Conservation (phyloP, 78 protist species). For the Guillardia theta region DNA sequence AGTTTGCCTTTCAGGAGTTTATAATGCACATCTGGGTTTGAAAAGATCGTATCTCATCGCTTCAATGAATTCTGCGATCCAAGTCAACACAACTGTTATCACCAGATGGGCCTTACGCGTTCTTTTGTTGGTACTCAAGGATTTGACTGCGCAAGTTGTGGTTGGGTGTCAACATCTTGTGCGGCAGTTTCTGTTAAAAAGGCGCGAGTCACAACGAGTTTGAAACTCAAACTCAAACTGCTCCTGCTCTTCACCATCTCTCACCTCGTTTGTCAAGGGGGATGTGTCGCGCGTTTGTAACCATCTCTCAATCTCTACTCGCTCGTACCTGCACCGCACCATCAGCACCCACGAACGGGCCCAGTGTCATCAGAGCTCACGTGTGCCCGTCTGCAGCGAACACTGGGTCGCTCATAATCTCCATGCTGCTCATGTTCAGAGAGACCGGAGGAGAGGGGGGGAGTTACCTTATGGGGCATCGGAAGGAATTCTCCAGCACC, state of each 20-base stretch:
- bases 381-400: not conserved
- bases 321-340: no score
- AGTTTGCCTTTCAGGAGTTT: no score
- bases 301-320: not conserved
- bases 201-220: not conserved
- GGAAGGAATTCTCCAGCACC: no score
- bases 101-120: no score
- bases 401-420: not conserved
- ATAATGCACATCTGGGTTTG: no score
- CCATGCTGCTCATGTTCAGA: not conserved
- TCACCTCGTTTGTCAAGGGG: not conserved
- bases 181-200: not conserved
- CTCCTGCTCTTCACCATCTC: not conserved
- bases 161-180: not conserved
- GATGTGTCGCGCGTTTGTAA: not conserved
- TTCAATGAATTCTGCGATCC: no score
- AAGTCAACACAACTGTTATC: no score
- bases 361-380: no score
- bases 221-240: not conserved
- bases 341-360: no score
- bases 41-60: no score
- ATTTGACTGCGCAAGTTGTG: not conserved
- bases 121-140: not conserved
- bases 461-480: not conserved
- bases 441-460: not conserved